A percentile compares a stretch with the other conserved stretches of the same genome.
Conservation (phyloP, 768 basidiomycete genomes). For the Suillus occidentalis region DNA sequence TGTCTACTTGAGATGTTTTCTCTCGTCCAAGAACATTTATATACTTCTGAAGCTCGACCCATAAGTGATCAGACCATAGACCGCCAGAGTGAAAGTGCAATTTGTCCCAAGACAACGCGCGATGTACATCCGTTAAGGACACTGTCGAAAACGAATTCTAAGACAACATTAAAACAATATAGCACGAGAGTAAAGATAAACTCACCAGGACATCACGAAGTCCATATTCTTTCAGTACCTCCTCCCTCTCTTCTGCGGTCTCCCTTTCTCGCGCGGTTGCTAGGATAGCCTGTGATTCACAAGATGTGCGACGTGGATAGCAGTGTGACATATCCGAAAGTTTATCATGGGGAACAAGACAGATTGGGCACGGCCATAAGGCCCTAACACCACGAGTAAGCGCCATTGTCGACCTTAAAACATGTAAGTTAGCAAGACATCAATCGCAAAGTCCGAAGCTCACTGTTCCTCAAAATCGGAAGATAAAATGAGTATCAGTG, state of each 20-base stretch:
- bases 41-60: conserved; percentile 19
- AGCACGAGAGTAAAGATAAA: not conserved
- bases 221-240: not conserved
- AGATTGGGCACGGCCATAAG: not conserved
- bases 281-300: not conserved
- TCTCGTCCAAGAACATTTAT: conserved; percentile 15
- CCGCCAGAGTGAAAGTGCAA: conserved; percentile 34
- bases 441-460: not conserved
- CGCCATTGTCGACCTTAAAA: not conserved
- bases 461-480: not conserved
- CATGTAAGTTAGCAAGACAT: not conserved
- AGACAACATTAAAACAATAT: not conserved
- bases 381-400: not conserved
- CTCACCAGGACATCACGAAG: not conserved
- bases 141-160: conserved; percentile 37
- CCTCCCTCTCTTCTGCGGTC: not conserved
- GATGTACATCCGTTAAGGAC: conserved; percentile 33
- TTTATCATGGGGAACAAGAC: not conserved
- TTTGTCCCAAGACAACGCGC: conserved; percentile 37
- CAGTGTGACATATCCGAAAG: not conserved
- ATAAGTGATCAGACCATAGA: not conserved
- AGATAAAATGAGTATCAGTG: not conserved
- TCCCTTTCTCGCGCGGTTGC: not conserved
- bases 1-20: not conserved
- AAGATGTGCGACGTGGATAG: not conserved